phyloP scores from a whole-genome alignment of 139 green algal genomes.

The Deuterostichococcus epilithicus region DNA sequence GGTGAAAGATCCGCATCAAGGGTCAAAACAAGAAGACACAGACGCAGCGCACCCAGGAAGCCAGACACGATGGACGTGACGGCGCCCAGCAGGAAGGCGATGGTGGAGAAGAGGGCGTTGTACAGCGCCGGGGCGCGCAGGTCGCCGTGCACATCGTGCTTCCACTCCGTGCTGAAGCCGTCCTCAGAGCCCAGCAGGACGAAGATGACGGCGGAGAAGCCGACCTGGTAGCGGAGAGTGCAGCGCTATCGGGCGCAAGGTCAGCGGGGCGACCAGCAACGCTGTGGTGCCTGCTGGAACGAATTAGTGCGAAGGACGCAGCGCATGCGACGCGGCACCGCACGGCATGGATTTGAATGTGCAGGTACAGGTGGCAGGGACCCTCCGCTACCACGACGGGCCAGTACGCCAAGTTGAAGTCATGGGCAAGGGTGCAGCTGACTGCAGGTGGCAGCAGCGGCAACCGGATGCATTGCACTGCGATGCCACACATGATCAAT shows the following conservation, averaged over 20 bases:
- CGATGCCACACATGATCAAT: not conserved
- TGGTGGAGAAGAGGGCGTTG: slow-evolving; percentile 89
- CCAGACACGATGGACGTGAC: slow-evolving; percentile 88
- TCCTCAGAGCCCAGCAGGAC: slow-evolving; percentile 82
- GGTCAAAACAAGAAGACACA: too few relatives aligned
- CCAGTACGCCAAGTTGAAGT: too few relatives aligned
- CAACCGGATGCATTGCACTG: not conserved
- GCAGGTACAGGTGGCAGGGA: too few relatives aligned
- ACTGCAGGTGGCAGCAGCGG: slow-evolving; percentile 1
- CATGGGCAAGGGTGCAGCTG: too few relatives aligned
- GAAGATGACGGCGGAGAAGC: slow-evolving; percentile 91
- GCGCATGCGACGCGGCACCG: too few relatives aligned
- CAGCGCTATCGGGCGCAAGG: too few relatives aligned
- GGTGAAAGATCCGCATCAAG: too few relatives aligned
- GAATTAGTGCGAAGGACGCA: too few relatives aligned
- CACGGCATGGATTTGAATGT: too few relatives aligned
- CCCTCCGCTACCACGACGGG: too few relatives aligned
- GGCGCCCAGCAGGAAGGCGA: slow-evolving; percentile 90
- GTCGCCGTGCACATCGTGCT: slow-evolving; percentile 49
- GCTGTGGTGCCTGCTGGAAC: too few relatives aligned
- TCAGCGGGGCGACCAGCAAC: too few relatives aligned
- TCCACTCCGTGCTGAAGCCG: slow-evolving; percentile 63
- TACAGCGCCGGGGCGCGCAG: slow-evolving; percentile 54
- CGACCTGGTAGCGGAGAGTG: slow-evolving; percentile 39
- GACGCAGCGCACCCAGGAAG: slow-evolving; percentile 64